A percentile compares a stretch with the other conserved stretches of the same genome.
These are phyloP conservation scores for Colletotrichum tropicicola DNA, from an alignment of 2,329 filamentous ascomycete genomes.

Conservation along the genomic window DNA sequence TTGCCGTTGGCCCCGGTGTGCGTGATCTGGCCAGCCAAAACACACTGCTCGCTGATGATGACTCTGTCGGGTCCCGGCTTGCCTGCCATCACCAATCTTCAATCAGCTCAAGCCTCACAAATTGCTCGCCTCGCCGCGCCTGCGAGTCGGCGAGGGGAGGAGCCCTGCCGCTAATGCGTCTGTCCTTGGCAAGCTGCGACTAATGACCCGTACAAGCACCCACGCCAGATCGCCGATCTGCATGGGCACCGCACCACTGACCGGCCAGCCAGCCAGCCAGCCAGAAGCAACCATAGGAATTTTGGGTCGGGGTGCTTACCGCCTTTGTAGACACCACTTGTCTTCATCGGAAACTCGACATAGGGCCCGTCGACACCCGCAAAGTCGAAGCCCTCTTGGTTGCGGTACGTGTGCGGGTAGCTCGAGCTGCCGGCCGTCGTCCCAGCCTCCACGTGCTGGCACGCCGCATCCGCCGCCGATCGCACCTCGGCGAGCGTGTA, in stretches of 20 bases:
- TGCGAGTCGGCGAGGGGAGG: neutral
- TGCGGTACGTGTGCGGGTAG: slow-evolving; percentile 69
- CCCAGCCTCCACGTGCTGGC: slow-evolving; percentile 54
- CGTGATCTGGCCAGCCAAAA: slow-evolving; percentile 71
- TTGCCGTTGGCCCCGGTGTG: slow-evolving; percentile 77
- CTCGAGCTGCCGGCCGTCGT: slow-evolving; percentile 42
- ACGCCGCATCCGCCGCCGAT: slow-evolving; percentile 60
- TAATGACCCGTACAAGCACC: neutral
- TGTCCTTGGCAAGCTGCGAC: slow-evolving; percentile 15
- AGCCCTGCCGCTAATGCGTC: slow-evolving; percentile 6
- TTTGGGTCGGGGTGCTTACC: slow-evolving; percentile 46
- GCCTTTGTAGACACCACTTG: slow-evolving; percentile 62
- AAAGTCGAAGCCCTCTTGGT: slow-evolving; percentile 71
- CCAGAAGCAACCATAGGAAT: neutral
- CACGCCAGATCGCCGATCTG: slow-evolving; percentile 27
- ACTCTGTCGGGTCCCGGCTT: slow-evolving; percentile 75
- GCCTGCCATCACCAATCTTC: slow-evolving; percentile 44
- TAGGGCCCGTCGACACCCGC: slow-evolving; percentile 62
- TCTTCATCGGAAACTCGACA: slow-evolving; percentile 70
- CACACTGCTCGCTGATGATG: slow-evolving; percentile 66
- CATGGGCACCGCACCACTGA: neutral
- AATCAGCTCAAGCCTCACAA: slow-evolving; percentile 5
- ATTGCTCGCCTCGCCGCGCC: neutral
- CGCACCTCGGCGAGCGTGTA: slow-evolving; percentile 60
- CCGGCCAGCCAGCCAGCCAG: too few relatives aligned